These are phyloP conservation scores for Ramularia collo-cygni DNA, from an alignment of 2,329 filamentous ascomycete species.

Conservation along the genomic window DNA sequence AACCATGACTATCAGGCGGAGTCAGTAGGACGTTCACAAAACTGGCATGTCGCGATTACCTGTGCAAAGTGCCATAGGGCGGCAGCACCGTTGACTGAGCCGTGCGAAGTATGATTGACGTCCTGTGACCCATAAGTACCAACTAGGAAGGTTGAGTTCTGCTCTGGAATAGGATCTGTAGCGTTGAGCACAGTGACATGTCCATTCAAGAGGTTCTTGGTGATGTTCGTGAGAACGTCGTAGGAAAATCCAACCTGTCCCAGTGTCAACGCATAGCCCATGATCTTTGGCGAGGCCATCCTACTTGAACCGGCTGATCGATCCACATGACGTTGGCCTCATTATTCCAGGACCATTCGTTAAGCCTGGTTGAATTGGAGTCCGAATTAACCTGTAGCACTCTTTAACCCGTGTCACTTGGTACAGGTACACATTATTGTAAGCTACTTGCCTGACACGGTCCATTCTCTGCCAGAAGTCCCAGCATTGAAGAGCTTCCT, in stretches of 20 bases:
- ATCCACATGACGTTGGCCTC: constrained; percentile 54
- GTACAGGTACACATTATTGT: background rate
- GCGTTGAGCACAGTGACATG: constrained; percentile 12
- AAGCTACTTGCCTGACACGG: background rate
- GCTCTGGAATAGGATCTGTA: constrained; percentile 30
- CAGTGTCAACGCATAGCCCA: too few species aligned
- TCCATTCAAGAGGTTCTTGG: constrained; percentile 24
- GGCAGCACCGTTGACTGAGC: constrained; percentile 47
- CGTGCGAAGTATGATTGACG: constrained; percentile 40
- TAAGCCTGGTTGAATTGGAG: constrained; percentile 45
- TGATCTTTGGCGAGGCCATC: too few species aligned
- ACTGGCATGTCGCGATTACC: too few species aligned
- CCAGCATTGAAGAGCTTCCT: constrained; percentile 46
- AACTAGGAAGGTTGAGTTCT: constrained; percentile 47
- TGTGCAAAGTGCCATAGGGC: constrained; percentile 55
- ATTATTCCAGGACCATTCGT: constrained; percentile 58
- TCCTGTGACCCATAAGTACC: constrained; percentile 47
- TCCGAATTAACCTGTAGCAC: constrained; percentile 49
- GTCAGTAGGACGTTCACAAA: too few species aligned
- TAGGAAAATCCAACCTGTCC: constrained; percentile 55
- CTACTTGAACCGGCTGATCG: constrained; percentile 55
- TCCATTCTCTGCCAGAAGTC: constrained; percentile 40
- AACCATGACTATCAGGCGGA: too few species aligned
- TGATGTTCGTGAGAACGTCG: constrained; percentile 33
- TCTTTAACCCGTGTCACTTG: constrained; percentile 47